Conservation (phyloP, 2,329 filamentous ascomycete genomes). For the Aspergillus persii region DNA sequence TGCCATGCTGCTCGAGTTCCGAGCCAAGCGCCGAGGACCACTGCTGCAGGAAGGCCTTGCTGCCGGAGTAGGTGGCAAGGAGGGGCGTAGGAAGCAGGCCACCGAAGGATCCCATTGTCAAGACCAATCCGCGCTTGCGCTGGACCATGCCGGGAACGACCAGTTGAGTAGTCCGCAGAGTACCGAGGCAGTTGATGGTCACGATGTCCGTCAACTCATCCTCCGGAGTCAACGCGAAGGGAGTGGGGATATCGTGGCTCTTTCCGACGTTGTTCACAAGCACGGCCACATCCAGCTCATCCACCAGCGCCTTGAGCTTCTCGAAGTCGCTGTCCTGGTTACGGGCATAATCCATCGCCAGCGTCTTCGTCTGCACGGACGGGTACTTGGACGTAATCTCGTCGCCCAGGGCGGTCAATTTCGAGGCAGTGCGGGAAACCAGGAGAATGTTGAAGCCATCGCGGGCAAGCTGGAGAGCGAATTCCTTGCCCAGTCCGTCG, state of each 20-base stretch:
- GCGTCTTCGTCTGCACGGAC: slow-evolving; percentile 67
- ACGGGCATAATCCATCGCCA: slow-evolving; percentile 88
- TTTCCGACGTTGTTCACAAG: slow-evolving; percentile 96
- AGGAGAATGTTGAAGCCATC: slow-evolving; percentile 95
- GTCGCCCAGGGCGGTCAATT: slow-evolving; percentile 72
- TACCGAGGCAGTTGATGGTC: slow-evolving; percentile 91
- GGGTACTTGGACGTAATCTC: slow-evolving; percentile 71
- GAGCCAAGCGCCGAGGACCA: slow-evolving; percentile 86
- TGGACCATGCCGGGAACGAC: slow-evolving; percentile 80
- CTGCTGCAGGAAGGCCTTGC: slow-evolving; percentile 96
- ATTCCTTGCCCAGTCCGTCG: slow-evolving; percentile 96
- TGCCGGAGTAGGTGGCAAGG: slow-evolving; percentile 92
- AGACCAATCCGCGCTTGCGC: slow-evolving; percentile 80
- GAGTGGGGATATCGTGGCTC: slow-evolving; percentile 87
- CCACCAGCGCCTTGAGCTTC: slow-evolving; percentile 64
- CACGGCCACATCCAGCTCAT: slow-evolving; percentile 76
- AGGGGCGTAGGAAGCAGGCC: slow-evolving; percentile 89
- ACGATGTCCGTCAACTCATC: slow-evolving; percentile 86
- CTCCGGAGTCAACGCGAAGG: slow-evolving; percentile 75
- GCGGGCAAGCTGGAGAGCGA: slow-evolving; percentile 79
- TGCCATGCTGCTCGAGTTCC: slow-evolving; percentile 75
- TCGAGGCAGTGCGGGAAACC: slow-evolving; percentile 91
- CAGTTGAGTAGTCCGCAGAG: slow-evolving; percentile 81
- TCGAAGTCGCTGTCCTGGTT: slow-evolving; percentile 79
- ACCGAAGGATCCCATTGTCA: slow-evolving; percentile 97